Conservation (phyloP, 1,284 basidiomycete genomes). For the Sanghuangporus sanghuang region DNA sequence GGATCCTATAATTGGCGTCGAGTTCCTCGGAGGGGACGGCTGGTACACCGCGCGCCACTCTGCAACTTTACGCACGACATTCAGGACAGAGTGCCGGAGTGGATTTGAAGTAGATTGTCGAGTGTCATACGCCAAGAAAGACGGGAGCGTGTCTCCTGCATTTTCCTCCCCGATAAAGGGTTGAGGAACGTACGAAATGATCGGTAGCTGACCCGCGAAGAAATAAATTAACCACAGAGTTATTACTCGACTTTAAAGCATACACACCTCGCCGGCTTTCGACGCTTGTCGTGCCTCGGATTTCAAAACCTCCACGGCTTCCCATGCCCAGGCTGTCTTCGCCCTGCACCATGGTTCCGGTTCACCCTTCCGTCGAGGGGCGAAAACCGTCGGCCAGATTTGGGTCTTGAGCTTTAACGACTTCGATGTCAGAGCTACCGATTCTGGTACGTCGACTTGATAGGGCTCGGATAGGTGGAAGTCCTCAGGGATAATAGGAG, state of each 20-base stretch:
- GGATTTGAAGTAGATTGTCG: slow-evolving; percentile 65
- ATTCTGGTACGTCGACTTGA: slow-evolving; percentile 58
- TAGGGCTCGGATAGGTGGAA: slow-evolving; percentile 47
- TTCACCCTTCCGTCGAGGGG: slow-evolving; percentile 68
- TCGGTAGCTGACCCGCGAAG: slow-evolving; percentile 51
- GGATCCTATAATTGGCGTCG: slow-evolving; percentile 18
- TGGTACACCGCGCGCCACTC: slow-evolving; percentile 43
- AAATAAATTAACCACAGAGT: not conserved
- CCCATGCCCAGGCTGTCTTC: slow-evolving; percentile 65
- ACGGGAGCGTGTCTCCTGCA: slow-evolving; percentile 28
- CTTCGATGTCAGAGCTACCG: slow-evolving; percentile 64
- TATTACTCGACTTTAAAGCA: not conserved
- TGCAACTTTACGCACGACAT: slow-evolving; percentile 65
- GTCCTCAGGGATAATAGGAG: slow-evolving; percentile 26
- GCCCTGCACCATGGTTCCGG: slow-evolving; percentile 62
- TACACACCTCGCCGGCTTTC: slow-evolving; percentile 49
- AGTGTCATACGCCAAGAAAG: slow-evolving; percentile 66
- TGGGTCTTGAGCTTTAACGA: slow-evolving; percentile 64
- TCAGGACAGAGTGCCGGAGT: slow-evolving; percentile 78
- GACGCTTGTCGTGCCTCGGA: slow-evolving; percentile 45
- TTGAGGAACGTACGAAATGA: slow-evolving; percentile 69
- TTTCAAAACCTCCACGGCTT: slow-evolving; percentile 56
- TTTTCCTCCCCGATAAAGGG: slow-evolving; percentile 43
- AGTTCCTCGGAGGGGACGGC: slow-evolving; percentile 16
- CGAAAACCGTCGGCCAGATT: slow-evolving; percentile 80